phyloP scores from a whole-genome alignment of 2,329 filamentous ascomycete species.

The Laburnicola sp. region DNA sequence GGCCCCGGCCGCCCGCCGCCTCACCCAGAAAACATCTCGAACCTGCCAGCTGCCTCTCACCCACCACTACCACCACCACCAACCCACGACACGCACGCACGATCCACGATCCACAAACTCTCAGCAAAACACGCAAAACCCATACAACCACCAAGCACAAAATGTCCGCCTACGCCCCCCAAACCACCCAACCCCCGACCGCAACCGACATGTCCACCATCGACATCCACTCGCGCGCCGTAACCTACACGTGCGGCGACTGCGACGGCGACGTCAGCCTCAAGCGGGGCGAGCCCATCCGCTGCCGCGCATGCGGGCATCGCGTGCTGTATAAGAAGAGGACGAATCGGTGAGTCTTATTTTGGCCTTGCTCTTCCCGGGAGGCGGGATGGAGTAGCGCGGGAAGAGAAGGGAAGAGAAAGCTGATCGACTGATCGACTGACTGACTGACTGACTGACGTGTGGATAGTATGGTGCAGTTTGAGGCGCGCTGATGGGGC shows the following conservation, averaged over 20 bases:
- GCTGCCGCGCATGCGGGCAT: constrained; percentile 91
- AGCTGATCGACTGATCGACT: neutral
- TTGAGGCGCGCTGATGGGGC: constrained; percentile 75
- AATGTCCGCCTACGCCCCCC: neutral
- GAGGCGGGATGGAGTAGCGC: neutral
- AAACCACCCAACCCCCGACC: constrained; percentile 1
- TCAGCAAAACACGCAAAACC: neutral
- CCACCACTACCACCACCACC: too few relatives aligned
- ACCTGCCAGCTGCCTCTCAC: neutral
- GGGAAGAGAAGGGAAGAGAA: neutral
- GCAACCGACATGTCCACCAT: constrained; percentile 62
- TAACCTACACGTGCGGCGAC: constrained; percentile 70
- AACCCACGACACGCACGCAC: neutral
- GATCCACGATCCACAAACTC: neutral
- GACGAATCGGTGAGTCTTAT: constrained; percentile 79
- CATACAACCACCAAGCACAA: neutral
- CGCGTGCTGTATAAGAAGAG: constrained; percentile 96
- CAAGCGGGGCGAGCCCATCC: constrained; percentile 76
- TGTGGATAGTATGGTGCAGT: constrained; percentile 81
- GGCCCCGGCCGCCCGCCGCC: too few relatives aligned
- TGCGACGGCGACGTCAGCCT: constrained; percentile 77
- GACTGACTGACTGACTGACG: constrained; percentile 16
- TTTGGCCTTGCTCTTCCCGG: neutral
- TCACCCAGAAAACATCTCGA: neutral
- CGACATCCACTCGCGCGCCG: constrained; percentile 50